These are phyloP conservation scores for Ophiosphaerella korrae DNA, from an alignment of 2,329 filamentous ascomycete species.

Conservation along the genomic window DNA sequence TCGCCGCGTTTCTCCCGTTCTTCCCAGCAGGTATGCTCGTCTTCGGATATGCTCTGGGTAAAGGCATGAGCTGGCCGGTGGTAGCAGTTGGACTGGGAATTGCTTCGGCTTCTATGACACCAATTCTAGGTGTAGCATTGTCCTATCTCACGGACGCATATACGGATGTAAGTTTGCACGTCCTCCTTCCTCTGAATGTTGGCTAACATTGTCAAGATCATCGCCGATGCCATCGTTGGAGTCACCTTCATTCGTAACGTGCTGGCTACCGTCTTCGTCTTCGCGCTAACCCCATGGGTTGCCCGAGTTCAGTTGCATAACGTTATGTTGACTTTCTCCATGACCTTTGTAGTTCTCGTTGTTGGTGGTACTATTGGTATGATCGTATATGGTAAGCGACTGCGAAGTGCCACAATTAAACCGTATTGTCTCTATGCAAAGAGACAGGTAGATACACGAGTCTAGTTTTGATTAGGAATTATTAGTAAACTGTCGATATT, in stretches of 20 bases:
- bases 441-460: slow-evolving; percentile 7
- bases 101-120: slow-evolving; percentile 13
- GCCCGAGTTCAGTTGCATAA: slow-evolving; percentile 9
- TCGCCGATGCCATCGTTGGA: slow-evolving; percentile 54
- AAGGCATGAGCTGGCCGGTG: slow-evolving; percentile 10
- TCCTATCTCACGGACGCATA: slow-evolving; percentile 49
- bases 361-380: slow-evolving; percentile 6
- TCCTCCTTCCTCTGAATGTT: neutral
- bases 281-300: slow-evolving; percentile 53
- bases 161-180: slow-evolving; percentile 10
- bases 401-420: slow-evolving; percentile 1
- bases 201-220: slow-evolving; percentile 33
- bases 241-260: slow-evolving; percentile 54
- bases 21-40: slow-evolving; percentile 12
- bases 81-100: slow-evolving; percentile 14
- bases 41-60: slow-evolving; percentile 11
- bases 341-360: slow-evolving; percentile 6
- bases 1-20: slow-evolving; percentile 11
- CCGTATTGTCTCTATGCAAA: slow-evolving; percentile 3
- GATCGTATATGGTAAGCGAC: slow-evolving; percentile 11
- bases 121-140: slow-evolving; percentile 28
- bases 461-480: neutral
- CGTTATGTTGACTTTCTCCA: slow-evolving; percentile 15
- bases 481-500: neutral
- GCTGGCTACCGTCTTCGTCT: slow-evolving; percentile 54